Conservation (phyloP, 495 filamentous ascomycete species). For the Haplographium delicatum region DNA sequence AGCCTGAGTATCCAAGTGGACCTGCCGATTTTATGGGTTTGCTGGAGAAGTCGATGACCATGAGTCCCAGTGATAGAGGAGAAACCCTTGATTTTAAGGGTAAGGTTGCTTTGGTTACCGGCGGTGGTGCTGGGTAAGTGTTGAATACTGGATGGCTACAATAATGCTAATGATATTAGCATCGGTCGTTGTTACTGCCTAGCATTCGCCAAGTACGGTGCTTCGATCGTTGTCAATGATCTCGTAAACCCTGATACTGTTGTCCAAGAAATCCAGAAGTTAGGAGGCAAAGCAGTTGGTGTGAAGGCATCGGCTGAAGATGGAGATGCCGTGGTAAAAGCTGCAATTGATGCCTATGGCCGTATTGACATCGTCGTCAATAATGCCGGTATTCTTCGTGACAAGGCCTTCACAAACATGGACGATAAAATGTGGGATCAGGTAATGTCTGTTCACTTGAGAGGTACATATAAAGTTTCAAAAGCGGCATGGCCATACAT, state of each 20-base stretch:
- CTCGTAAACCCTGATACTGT: conserved; percentile 87
- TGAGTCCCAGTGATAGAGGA: conserved; percentile 65
- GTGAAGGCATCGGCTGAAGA: conserved; percentile 94
- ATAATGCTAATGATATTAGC: conserved; percentile 34
- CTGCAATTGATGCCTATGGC: conserved; percentile 87
- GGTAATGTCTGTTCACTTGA: conserved; percentile 86
- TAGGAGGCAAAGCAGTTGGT: conserved; percentile 85
- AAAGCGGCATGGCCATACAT: conserved; percentile 98
- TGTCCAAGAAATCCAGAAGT: conserved; percentile 85
- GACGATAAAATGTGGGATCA: conserved; percentile 89
- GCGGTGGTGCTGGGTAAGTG: conserved; percentile 73
- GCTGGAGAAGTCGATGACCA: conserved; percentile 78
- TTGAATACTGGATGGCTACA: conserved; percentile 13
- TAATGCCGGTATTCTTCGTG: conserved; percentile 94
- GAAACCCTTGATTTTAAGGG: conserved; percentile 83
- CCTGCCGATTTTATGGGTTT: conserved; percentile 83
- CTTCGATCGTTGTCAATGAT: conserved; percentile 91
- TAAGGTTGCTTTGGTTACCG: conserved; percentile 88
- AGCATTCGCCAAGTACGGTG: conserved; percentile 85
- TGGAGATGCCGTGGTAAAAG: conserved; percentile 87
- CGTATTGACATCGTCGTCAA: conserved; percentile 93
- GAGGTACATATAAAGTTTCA: conserved; percentile 94
- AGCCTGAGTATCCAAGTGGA: conserved; percentile 80
- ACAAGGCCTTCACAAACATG: conserved; percentile 99
- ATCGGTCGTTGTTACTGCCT: conserved; percentile 91